Evolutionary conservation across 805 yeast genomes (phyloP).

Genomic region (Scheffersomyces ergatensis): DNA sequence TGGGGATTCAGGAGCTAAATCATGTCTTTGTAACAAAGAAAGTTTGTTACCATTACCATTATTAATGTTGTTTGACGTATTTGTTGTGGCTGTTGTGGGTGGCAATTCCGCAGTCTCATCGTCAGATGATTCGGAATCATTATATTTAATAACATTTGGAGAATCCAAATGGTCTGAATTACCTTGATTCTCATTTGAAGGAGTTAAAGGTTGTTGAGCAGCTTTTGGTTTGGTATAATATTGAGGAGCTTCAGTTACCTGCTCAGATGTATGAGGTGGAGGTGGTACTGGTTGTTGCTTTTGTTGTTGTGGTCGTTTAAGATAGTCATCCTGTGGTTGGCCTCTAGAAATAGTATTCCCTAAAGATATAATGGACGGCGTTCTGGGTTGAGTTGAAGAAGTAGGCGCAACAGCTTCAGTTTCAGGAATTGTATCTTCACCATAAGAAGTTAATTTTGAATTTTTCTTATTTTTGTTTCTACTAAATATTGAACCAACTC

Average conservation of each 20-base stretch:
- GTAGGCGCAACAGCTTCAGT: constrained; percentile 22
- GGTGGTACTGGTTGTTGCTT: constrained; percentile 2
- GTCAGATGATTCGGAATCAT: constrained; percentile 15
- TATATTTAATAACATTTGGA: constrained; percentile 36
- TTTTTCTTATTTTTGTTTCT: constrained; percentile 45
- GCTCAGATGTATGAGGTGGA: background rate
- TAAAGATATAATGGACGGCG: constrained; percentile 8
- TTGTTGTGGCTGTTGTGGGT: constrained; percentile 11
- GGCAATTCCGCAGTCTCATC: constrained; percentile 22
- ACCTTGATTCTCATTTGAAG: constrained; percentile 6
- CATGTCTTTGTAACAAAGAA: constrained; percentile 33
- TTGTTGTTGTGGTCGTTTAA: no score
- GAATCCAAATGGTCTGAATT: constrained; percentile 14
- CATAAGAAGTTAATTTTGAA: constrained; percentile 7
- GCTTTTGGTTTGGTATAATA: constrained; percentile 3
- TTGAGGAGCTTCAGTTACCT: background rate
- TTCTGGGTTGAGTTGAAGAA: constrained; percentile 7
- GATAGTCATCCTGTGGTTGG: background rate
- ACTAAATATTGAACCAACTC: constrained; percentile 74
- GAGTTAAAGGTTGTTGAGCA: constrained; percentile 4
- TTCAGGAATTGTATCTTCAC: constrained; percentile 30
- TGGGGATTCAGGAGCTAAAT: constrained; percentile 16
- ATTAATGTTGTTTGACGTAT: no score
- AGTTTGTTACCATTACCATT: constrained; percentile 11
- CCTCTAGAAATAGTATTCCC: constrained; percentile 10